Evolutionary conservation across 1,139 yeast genomes (phyloP).

Genomic region (Saccharomyces uvarum): DNA sequence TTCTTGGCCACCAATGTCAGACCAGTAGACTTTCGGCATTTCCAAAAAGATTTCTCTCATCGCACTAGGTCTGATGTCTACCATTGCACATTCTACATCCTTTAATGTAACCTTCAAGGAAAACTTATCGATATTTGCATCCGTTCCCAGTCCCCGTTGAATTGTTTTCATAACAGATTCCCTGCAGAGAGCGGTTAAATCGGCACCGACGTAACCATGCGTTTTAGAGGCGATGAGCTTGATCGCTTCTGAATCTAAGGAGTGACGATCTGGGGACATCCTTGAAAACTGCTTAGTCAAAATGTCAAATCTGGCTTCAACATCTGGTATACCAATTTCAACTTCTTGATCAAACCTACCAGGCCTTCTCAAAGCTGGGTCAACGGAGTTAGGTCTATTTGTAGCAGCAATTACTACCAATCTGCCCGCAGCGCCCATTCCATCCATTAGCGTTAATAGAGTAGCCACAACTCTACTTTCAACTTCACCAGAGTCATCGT

Average conservation of each 20-base stretch:
- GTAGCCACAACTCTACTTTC: slow-evolving; percentile 89
- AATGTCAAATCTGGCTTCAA: slow-evolving; percentile 56
- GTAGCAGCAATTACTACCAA: slow-evolving; percentile 78
- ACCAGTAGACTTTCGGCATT: slow-evolving; percentile 90
- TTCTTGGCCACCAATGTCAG: slow-evolving; percentile 93
- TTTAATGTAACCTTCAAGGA: slow-evolving; percentile 36
- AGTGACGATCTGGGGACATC: slow-evolving; percentile 53
- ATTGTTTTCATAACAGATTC: slow-evolving; percentile 86
- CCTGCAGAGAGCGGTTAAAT: slow-evolving; percentile 74
- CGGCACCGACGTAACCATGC: slow-evolving; percentile 80
- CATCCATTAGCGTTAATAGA: slow-evolving; percentile 80
- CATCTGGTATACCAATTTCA: slow-evolving; percentile 73
- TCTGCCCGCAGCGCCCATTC: slow-evolving; percentile 62
- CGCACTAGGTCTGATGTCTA: slow-evolving; percentile 86
- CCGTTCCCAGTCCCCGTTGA: slow-evolving; percentile 43
- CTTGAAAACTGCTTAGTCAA: slow-evolving; percentile 51
- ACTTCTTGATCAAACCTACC: slow-evolving; percentile 88
- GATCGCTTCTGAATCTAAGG: slow-evolving; percentile 47
- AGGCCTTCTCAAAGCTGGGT: slow-evolving; percentile 82
- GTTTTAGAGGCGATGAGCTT: slow-evolving; percentile 57
- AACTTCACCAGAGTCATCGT: slow-evolving; percentile 82
- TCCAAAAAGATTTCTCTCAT: slow-evolving; percentile 93
- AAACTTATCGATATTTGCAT: slow-evolving; percentile 30
- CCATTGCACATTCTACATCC: slow-evolving; percentile 62
- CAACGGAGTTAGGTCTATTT: slow-evolving; percentile 73